Base-by-base conservation (phyloP, 1,139 yeast species). In the Zygosaccharomyces sapae region DNA sequence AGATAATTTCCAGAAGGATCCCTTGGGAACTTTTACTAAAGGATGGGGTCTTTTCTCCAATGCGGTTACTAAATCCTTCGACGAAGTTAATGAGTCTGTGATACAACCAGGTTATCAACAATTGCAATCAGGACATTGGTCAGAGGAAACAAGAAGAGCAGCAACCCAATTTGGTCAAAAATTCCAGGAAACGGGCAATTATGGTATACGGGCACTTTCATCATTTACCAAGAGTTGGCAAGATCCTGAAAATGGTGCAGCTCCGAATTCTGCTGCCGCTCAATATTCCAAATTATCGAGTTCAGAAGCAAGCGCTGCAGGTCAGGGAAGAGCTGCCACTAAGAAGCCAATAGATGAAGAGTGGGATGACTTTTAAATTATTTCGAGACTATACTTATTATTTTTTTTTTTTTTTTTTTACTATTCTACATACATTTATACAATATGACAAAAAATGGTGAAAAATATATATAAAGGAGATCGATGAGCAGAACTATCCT, bases 151-250 rank as follows among this genome's bases (percentile, higher is more conserved):
- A 7, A 81, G 78, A 55, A 79, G 87, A 59, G 98, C 97, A 24
- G 86, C 94, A 79, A 84, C 89, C 50, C 97, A 92, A 70, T 92
- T 90, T 71, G 97, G 97, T 40, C 95, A 86, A 65, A 87, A 81
- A 63, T 86, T 90, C 75, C 95, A 86, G 63, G 95, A 88, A 59
- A 88, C 97, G 1, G 88, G 95, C 33, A 77, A 75, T 54, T 83
- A 80, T 59, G 85, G 85, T 3, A 76, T 73, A 53, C 79, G 83
- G 58, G 83, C 85, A 8, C 81, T 83, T 68, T 79, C 76, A 56
- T 72, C 72, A 22, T 80, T 83, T 59, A 83, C 90, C 5, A 68
- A 74, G 44, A 79, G 74, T 47, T 46, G 63, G 45, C 64, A 63
- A 18, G 53, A 43, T 33, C 50, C 51, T 16, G 46, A 51, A n/a